Conservation (phyloP, 2,329 filamentous ascomycete species). For the Fusarium metavorans region DNA sequence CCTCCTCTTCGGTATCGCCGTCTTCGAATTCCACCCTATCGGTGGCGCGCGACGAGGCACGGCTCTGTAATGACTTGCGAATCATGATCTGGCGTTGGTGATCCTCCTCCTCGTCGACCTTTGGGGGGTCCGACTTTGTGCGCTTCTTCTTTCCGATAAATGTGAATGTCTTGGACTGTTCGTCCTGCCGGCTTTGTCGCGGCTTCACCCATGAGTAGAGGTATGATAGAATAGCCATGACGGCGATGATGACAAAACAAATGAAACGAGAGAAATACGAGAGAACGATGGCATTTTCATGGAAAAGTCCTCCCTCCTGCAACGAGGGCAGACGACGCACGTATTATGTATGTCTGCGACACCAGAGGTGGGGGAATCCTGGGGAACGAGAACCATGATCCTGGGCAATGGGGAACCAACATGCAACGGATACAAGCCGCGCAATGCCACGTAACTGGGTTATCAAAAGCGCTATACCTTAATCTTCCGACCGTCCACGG, state of each 20-base stretch:
- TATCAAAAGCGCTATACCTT: slow-evolving; percentile 26
- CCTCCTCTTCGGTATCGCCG: slow-evolving; percentile 33
- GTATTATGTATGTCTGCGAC: slow-evolving; percentile 16
- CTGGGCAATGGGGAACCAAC: slow-evolving; percentile 25
- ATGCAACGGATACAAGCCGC: slow-evolving; percentile 34
- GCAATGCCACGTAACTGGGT: slow-evolving; percentile 38
- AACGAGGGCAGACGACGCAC: slow-evolving; percentile 5
- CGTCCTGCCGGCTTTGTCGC: slow-evolving; percentile 26
- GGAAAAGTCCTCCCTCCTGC: not conserved
- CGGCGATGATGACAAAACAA: not conserved
- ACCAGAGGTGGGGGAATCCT: slow-evolving; percentile 18
- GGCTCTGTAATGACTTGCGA: slow-evolving; percentile 56
- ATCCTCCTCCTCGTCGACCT: slow-evolving; percentile 50
- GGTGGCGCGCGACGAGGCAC: slow-evolving; percentile 39
- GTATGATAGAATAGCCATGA: slow-evolving; percentile 40
- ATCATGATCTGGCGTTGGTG: slow-evolving; percentile 55
- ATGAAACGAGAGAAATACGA: slow-evolving; percentile 2
- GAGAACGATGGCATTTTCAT: not conserved
- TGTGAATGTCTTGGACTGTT: slow-evolving; percentile 24
- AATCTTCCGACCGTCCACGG: slow-evolving; percentile 9
- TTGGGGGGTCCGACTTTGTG: slow-evolving; percentile 25
- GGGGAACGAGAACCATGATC: slow-evolving; percentile 34
- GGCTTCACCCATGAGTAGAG: slow-evolving; percentile 40
- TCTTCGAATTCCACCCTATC: slow-evolving; percentile 19
- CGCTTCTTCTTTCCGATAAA: slow-evolving; percentile 40